Conservation (phyloP, 2,329 filamentous ascomycete genomes). For the Colletotrichum sidae region DNA sequence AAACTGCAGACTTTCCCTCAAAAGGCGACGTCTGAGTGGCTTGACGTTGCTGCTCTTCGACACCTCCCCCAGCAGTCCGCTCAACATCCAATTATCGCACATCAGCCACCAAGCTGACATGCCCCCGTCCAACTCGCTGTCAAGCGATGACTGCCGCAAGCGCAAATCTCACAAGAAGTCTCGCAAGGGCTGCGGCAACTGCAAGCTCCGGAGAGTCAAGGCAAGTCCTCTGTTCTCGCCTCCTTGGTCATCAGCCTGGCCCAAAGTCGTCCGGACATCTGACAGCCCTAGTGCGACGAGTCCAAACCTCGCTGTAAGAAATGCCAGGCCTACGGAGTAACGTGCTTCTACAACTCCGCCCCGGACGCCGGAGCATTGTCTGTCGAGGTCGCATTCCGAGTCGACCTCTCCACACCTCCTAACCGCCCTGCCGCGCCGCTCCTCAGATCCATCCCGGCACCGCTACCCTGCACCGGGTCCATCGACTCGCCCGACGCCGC, state of each 20-base stretch:
- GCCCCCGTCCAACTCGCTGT: background rate
- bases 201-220: slow-evolving; percentile 66
- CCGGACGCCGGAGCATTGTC: slow-evolving; percentile 40
- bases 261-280: too few relatives aligned
- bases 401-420: background rate
- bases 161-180: slow-evolving; percentile 63
- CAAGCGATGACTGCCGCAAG: slow-evolving; percentile 37
- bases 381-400: slow-evolving; percentile 18
- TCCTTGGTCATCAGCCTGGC: background rate
- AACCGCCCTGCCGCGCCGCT: background rate
- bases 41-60: too few relatives aligned
- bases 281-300: slow-evolving; percentile 62
- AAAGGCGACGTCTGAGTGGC: too few relatives aligned
- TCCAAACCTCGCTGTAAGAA: slow-evolving; percentile 59
- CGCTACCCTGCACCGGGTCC: slow-evolving; percentile 26
- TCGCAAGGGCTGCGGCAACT: slow-evolving; percentile 65
- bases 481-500: slow-evolving; percentile 42
- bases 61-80: background rate
- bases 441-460: slow-evolving; percentile 35
- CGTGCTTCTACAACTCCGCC: slow-evolving; percentile 57
- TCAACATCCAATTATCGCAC: background rate
- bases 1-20: too few relatives aligned
- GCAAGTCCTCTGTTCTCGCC: slow-evolving; percentile 44
- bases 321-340: slow-evolving; percentile 59
- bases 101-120: background rate